phyloP scores from a whole-genome alignment of 495 filamentous ascomycete genomes.

The Penicillium macrosclerotiorum region DNA sequence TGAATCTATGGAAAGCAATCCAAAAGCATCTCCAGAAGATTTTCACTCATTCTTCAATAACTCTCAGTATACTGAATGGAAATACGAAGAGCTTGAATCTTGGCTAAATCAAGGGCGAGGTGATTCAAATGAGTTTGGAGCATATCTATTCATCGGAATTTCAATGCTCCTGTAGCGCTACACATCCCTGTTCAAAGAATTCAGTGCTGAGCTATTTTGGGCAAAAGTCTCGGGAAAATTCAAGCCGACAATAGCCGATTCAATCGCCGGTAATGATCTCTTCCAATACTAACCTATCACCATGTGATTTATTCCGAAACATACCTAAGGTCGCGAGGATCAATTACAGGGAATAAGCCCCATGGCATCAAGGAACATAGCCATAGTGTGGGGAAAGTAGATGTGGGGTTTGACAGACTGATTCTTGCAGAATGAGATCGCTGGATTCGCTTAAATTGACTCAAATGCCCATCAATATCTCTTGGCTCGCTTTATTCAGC shows the following conservation, averaged over 20 bases:
- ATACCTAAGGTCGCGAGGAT: background rate
- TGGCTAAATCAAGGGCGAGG: no score
- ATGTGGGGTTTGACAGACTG: no score
- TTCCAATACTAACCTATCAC: background rate
- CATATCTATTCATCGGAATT: background rate
- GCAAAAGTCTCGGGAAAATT: background rate
- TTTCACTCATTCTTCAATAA: background rate
- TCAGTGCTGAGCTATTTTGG: background rate
- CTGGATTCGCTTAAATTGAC: no score
- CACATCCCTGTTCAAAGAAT: background rate
- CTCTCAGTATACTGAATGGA: background rate
- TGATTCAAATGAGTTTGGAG: no score
- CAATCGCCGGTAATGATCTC: background rate
- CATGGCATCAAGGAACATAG: background rate
- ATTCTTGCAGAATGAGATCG: no score
- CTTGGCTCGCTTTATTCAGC: no score
- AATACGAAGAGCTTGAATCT: background rate
- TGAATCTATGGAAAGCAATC: no score
- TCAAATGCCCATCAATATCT: no score
- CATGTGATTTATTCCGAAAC: background rate
- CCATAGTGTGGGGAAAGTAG: no score
- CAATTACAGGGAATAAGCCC: background rate
- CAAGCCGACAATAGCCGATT: slow-evolving; percentile 1
- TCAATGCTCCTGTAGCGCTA: background rate
- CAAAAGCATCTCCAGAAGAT: background rate